Evolutionary conservation across 768 basidiomycete genomes (phyloP).

Genomic region (Pluteus cervinus): DNA sequence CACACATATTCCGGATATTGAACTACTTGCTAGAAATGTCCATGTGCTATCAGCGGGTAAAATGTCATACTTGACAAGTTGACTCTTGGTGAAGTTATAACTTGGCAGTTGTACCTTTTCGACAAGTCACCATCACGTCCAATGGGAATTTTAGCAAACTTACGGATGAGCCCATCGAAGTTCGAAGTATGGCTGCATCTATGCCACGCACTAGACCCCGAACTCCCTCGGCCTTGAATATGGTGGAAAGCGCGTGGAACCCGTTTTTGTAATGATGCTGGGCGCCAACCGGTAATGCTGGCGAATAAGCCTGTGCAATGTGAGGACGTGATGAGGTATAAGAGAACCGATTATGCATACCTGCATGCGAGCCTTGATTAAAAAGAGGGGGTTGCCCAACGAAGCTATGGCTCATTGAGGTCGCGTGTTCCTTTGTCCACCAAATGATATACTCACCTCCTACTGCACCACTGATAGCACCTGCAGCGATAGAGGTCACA

Average conservation of each 20-base stretch:
- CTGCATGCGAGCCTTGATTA: slow-evolving; percentile 98
- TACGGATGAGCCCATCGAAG: slow-evolving; percentile 89
- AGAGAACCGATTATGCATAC: slow-evolving; percentile 26
- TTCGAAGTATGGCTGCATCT: slow-evolving; percentile 89
- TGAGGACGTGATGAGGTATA: background rate
- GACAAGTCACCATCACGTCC: slow-evolving; percentile 3
- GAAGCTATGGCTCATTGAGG: slow-evolving; percentile 36
- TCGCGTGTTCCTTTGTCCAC: background rate
- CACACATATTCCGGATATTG: slow-evolving; percentile 88
- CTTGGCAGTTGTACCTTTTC: slow-evolving; percentile 88
- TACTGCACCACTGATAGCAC: slow-evolving; percentile 84
- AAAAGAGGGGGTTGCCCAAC: slow-evolving; percentile 85
- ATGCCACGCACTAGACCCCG: slow-evolving; percentile 86
- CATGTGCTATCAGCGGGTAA: slow-evolving; percentile 72
- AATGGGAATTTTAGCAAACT: slow-evolving; percentile 1
- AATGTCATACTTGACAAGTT: slow-evolving; percentile 62
- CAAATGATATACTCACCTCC: slow-evolving; percentile 52
- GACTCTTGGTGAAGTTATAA: slow-evolving; percentile 89
- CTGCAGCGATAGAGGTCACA: slow-evolving; percentile 76
- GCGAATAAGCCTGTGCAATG: slow-evolving; percentile 76
- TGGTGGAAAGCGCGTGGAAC: slow-evolving; percentile 73
- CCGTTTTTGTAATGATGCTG: slow-evolving; percentile 90
- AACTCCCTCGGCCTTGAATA: slow-evolving; percentile 70
- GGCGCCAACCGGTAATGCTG: slow-evolving; percentile 87
- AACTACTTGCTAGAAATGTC: slow-evolving; percentile 85